Conservation (phyloP, 2,329 filamentous ascomycete genomes). For the Boeremia lycopersici region DNA sequence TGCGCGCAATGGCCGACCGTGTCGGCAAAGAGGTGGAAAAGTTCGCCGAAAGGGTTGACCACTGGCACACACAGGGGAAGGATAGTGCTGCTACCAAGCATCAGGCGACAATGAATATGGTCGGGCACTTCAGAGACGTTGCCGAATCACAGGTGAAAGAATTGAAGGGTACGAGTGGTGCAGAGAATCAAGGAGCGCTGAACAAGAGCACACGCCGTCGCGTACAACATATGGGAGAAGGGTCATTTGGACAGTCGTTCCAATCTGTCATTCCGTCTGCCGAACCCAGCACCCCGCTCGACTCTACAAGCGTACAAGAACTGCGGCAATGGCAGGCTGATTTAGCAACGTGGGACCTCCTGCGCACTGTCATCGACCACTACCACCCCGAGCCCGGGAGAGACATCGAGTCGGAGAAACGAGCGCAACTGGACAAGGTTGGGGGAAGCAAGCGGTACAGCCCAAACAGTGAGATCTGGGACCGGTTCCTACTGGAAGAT, state of each 20-base stretch:
- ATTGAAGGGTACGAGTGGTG: constrained; percentile 52
- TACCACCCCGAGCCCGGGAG: constrained; percentile 56
- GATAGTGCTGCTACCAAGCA: constrained; percentile 59
- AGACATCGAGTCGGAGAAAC: constrained; percentile 41
- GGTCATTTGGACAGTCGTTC: constrained; percentile 25
- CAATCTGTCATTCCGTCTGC: constrained; percentile 25
- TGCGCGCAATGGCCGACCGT: constrained; percentile 69
- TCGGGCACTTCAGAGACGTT: constrained; percentile 54
- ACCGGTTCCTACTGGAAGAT: constrained; percentile 76
- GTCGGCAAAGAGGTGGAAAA: constrained; percentile 83
- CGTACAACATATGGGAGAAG: constrained; percentile 39
- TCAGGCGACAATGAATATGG: constrained; percentile 47
- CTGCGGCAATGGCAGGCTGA: constrained; percentile 77
- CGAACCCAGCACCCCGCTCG: constrained; percentile 22
- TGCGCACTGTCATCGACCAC: constrained; percentile 75
- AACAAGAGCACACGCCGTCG: constrained; percentile 41
- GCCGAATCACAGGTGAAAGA: constrained; percentile 57
- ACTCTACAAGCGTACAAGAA: constrained; percentile 53
- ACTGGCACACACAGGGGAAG: constrained; percentile 58
- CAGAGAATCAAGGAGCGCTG: constrained; percentile 44
- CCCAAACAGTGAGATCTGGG: constrained; percentile 67
- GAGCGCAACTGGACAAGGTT: constrained; percentile 37
- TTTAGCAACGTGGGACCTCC: constrained; percentile 86
- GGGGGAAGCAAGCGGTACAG: constrained; percentile 57
- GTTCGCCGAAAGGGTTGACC: constrained; percentile 83